phyloP scores from a whole-genome alignment of 495 filamentous ascomycete genomes.

The Penicillium egyptiacum region DNA sequence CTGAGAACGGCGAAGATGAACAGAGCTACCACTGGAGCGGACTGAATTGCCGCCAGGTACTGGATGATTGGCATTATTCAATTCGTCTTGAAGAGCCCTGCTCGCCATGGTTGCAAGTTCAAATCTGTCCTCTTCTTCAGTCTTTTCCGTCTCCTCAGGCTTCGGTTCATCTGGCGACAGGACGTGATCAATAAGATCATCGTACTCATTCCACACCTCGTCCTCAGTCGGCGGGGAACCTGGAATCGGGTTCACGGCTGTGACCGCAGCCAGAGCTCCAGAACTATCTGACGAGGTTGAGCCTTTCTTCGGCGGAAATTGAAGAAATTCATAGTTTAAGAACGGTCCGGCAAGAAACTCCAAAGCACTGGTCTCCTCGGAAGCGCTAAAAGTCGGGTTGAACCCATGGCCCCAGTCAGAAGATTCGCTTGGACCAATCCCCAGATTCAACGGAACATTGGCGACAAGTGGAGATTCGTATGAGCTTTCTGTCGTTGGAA shows the following conservation, averaged over 20 bases:
- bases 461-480: slow-evolving; percentile 17
- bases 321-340: slow-evolving; percentile 59
- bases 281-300: slow-evolving; percentile 72
- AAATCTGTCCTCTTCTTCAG: slow-evolving; percentile 30
- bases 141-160: slow-evolving; percentile 8
- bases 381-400: slow-evolving; percentile 42
- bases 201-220: slow-evolving; percentile 93
- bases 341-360: slow-evolving; percentile 45
- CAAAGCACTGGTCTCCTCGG: slow-evolving; percentile 33
- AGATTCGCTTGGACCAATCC: slow-evolving; percentile 16
- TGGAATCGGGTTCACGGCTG: slow-evolving; percentile 60
- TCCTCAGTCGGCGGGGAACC: slow-evolving; percentile 67
- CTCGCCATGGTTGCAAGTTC: slow-evolving; percentile 45
- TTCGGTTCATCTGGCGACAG: slow-evolving; percentile 51
- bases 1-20: slow-evolving; percentile 42
- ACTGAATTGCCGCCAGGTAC: slow-evolving; percentile 23
- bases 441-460: slow-evolving; percentile 15
- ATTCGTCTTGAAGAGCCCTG: slow-evolving; percentile 41
- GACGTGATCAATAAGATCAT: slow-evolving; percentile 81
- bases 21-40: slow-evolving; percentile 35
- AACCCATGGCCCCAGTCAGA: slow-evolving; percentile 28
- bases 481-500: slow-evolving; percentile 16
- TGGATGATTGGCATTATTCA: slow-evolving; percentile 25
- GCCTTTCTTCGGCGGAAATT: slow-evolving; percentile 68
- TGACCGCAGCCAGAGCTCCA: slow-evolving; percentile 57